Percentiles rank a stretch among this genome's conserved stretches.
Evolutionary conservation across 2,329 filamentous ascomycete genomes (phyloP).

Genomic region (Fusarium abutilonis): DNA sequence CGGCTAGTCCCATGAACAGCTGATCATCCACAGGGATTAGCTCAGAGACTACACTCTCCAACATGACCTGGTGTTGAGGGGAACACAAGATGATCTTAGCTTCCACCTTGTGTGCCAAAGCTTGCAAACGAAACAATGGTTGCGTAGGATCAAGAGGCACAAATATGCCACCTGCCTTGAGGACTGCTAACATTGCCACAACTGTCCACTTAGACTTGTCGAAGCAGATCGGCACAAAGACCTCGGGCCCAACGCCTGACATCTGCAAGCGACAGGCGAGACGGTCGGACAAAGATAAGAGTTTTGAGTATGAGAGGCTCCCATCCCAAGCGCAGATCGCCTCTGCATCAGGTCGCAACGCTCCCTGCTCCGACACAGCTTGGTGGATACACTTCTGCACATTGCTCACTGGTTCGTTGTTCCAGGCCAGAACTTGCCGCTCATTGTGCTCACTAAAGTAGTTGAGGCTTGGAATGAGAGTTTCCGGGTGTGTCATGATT

Average conservation of each 20-base stretch:
- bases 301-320: slow-evolving; percentile 53
- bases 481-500: slow-evolving; percentile 52
- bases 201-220: slow-evolving; percentile 46
- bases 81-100: slow-evolving; percentile 37
- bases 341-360: slow-evolving; percentile 46
- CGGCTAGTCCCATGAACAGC: slow-evolving; percentile 14
- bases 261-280: slow-evolving; percentile 46
- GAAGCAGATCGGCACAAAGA: slow-evolving; percentile 44
- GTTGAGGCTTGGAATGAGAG: slow-evolving; percentile 55
- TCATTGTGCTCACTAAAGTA: slow-evolving; percentile 62
- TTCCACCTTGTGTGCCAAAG: slow-evolving; percentile 28
- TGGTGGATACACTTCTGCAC: slow-evolving; percentile 56
- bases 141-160: slow-evolving; percentile 40
- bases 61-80: slow-evolving; percentile 28
- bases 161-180: slow-evolving; percentile 43
- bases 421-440: slow-evolving; percentile 55
- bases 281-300: slow-evolving; percentile 51
- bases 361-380: slow-evolving; percentile 51
- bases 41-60: slow-evolving; percentile 21
- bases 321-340: slow-evolving; percentile 59
- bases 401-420: slow-evolving; percentile 23
- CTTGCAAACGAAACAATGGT: slow-evolving; percentile 28
- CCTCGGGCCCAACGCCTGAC: slow-evolving; percentile 42
- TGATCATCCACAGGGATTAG: slow-evolving; percentile 33
- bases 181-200: slow-evolving; percentile 43